Percentiles rank a stretch among this genome's conserved stretches.
These are phyloP conservation scores for Babesia sp. DNA, from an alignment of 169 alveolate species.

Conservation along the genomic window DNA sequence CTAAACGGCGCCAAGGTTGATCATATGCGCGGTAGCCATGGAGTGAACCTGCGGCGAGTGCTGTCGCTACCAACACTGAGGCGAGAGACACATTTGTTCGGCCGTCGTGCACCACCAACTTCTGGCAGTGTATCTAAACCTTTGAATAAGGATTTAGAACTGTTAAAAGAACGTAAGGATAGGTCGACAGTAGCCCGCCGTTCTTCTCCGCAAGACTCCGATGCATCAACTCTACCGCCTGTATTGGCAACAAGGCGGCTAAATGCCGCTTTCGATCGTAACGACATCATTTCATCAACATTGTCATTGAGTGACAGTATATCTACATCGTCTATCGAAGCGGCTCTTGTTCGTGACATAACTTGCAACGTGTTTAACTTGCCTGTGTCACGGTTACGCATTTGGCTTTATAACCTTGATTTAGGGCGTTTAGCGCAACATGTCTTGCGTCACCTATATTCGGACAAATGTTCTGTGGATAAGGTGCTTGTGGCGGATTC, in stretches of 20 bases:
- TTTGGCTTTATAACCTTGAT: conserved; percentile 32
- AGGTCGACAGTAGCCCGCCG: not conserved
- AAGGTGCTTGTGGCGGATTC: conserved; percentile 13
- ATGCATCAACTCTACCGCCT: too few species aligned
- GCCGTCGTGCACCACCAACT: not conserved
- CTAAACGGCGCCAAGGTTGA: not conserved
- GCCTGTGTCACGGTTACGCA: conserved; percentile 19
- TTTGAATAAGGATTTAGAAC: too few species aligned
- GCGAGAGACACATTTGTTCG: conserved; percentile 14
- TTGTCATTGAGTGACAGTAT: not conserved
- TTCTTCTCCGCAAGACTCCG: not conserved
- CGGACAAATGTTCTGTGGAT: not conserved
- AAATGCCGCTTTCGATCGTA: conserved; percentile 22
- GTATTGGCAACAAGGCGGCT: conserved; percentile 3
- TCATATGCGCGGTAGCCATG: conserved; percentile 33
- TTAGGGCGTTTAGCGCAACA: not conserved
- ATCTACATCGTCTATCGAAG: conserved; percentile 1
- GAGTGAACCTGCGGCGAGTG: conserved; percentile 23
- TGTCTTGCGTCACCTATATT: not conserved
- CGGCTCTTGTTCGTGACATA: conserved; percentile 1
- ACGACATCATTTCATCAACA: conserved; percentile 4
- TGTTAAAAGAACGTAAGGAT: too few species aligned
- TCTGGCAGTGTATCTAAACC: too few species aligned
- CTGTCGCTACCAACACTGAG: conserved; percentile 17
- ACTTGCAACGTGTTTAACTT: conserved; percentile 18